Evolutionary conservation across 148 eudicot species (phyloP).

Genomic region (Vaccinium darrowii): DNA sequence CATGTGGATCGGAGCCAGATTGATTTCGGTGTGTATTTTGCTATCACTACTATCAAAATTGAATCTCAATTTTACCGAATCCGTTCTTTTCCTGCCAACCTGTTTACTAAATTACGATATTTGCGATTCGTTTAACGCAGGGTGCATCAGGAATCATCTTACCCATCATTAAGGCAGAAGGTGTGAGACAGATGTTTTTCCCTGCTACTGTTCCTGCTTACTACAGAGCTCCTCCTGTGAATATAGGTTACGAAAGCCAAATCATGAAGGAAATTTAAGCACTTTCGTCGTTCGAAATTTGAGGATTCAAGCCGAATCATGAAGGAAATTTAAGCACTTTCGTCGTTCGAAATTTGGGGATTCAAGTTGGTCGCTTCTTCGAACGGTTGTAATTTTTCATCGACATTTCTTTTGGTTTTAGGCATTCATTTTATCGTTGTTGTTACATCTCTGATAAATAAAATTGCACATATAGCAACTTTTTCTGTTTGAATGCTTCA

Average conservation of each 20-base stretch:
- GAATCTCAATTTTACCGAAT: background rate
- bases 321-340: background rate
- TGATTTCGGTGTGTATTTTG: constrained; percentile 57
- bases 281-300: background rate
- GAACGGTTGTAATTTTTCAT: background rate
- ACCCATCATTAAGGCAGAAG: constrained; percentile 92
- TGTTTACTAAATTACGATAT: background rate
- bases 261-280: background rate
- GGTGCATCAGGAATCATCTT: constrained; percentile 87
- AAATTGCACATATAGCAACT: background rate
- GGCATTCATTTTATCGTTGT: constrained; percentile 5
- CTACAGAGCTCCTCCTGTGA: constrained; percentile 70
- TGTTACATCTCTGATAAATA: background rate
- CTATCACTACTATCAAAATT: background rate
- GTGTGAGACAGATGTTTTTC: constrained; percentile 91
- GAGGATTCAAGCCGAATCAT: background rate
- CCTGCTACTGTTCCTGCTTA: constrained; percentile 90
- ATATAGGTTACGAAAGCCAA: constrained; percentile 11
- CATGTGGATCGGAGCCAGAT: constrained; percentile 75
- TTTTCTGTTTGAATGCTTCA: background rate
- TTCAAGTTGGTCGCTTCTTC: background rate
- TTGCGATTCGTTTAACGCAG: constrained; percentile 24
- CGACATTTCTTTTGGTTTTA: background rate
- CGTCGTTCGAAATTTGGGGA: background rate
- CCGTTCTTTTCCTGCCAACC: background rate